A percentile compares a stretch with the other conserved stretches of the same genome.
These are phyloP conservation scores for Xylaria hypoxylon DNA, from an alignment of 2,329 filamentous ascomycete genomes.

Conservation along the genomic window DNA sequence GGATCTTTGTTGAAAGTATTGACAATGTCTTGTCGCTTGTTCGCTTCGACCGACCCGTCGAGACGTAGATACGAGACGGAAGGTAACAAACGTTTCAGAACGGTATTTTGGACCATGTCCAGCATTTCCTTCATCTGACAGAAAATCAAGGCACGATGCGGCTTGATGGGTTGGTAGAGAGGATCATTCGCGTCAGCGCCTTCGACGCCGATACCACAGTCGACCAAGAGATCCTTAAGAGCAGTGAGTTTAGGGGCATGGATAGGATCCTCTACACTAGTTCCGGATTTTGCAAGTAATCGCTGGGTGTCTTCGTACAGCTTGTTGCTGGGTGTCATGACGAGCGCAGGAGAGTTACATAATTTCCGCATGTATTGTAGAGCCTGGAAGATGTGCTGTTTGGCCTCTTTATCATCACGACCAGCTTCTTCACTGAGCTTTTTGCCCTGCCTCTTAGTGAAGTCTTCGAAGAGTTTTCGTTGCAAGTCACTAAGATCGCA, in stretches of 20 bases:
- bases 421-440: slow-evolving; percentile 86
- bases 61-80: slow-evolving; percentile 93
- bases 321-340: slow-evolving; percentile 93
- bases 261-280: slow-evolving; percentile 82
- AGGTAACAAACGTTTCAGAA: slow-evolving; percentile 90
- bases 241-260: slow-evolving; percentile 95
- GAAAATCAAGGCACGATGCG: slow-evolving; percentile 95
- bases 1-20: slow-evolving; percentile 99
- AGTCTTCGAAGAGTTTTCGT: slow-evolving; percentile 95
- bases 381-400: slow-evolving; percentile 99
- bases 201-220: slow-evolving; percentile 93
- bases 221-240: slow-evolving; percentile 91
- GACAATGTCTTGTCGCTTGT: slow-evolving; percentile 95
- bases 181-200: slow-evolving; percentile 69
- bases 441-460: slow-evolving; percentile 92
- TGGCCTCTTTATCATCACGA: slow-evolving; percentile 88
- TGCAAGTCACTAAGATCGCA: slow-evolving; percentile 97
- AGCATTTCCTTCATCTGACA: slow-evolving; percentile 99
- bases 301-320: slow-evolving; percentile 89
- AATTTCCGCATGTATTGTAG: slow-evolving; percentile 99
- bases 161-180: slow-evolving; percentile 85
- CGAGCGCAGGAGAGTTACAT: slow-evolving; percentile 95
- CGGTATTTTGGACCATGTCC: slow-evolving; percentile 96
- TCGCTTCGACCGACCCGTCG: slow-evolving; percentile 92
- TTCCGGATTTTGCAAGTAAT: slow-evolving; percentile 81